Conservation (phyloP, 352 stramenopile species). For the Pythium rishiriense region DNA sequence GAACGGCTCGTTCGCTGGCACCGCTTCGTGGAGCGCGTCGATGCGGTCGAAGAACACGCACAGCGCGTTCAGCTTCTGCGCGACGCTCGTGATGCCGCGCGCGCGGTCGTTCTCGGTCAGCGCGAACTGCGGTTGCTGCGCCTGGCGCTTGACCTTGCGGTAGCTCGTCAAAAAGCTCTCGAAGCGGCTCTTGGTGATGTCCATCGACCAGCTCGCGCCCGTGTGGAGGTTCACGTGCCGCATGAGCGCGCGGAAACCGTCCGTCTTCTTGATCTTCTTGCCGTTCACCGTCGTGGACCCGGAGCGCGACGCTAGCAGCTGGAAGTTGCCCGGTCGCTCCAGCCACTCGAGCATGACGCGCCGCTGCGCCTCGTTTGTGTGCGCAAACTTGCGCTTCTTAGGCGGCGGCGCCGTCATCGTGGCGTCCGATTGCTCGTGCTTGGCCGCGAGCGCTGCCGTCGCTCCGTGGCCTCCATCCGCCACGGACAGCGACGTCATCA, state of each 20-base stretch:
- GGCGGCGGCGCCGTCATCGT: too few relatives aligned
- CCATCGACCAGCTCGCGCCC: constrained; percentile 42
- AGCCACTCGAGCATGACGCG: constrained; percentile 57
- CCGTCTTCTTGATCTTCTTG: constrained; percentile 48
- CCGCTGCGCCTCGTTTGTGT: constrained; percentile 52
- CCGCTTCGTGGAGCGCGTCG: constrained; percentile 19
- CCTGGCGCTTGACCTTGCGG: constrained; percentile 33
- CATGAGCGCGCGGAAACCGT: constrained; percentile 53
- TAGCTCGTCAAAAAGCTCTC: constrained; percentile 56
- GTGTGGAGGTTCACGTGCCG: constrained; percentile 48
- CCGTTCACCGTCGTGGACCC: constrained; percentile 9
- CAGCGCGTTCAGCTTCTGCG: constrained; percentile 29
- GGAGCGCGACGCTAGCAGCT: constrained; percentile 33
- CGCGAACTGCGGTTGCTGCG: constrained; percentile 17
- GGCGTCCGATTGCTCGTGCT: background rate
- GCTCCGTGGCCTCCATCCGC: too few relatives aligned
- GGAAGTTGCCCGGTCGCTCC: constrained; percentile 47
- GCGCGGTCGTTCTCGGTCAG: constrained; percentile 25
- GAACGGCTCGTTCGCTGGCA: background rate
- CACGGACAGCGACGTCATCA: background rate
- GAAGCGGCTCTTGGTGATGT: constrained; percentile 54
- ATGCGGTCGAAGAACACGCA: constrained; percentile 35
- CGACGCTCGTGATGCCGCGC: constrained; percentile 16
- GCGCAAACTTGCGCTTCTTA: constrained; percentile 48
- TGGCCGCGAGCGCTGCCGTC: background rate